These are phyloP conservation scores for Colletotrichum spaethianum DNA, from an alignment of 2,329 filamentous ascomycete species.

Conservation along the genomic window DNA sequence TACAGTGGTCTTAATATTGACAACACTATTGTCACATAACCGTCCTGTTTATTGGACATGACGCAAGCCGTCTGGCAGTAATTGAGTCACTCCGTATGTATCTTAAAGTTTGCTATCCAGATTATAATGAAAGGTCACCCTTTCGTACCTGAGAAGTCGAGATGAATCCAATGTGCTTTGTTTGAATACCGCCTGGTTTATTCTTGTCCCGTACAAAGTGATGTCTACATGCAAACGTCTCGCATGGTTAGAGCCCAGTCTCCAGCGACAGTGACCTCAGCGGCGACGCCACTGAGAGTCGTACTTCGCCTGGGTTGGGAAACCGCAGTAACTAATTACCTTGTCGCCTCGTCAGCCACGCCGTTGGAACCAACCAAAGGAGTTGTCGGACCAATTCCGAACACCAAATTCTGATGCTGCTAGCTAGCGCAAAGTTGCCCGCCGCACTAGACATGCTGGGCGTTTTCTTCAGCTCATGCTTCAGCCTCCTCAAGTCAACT, in stretches of 20 bases:
- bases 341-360: background rate
- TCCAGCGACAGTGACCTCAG: background rate
- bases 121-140: too few relatives aligned
- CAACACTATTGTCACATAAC: too few relatives aligned
- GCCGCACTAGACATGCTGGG: constrained; percentile 37
- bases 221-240: background rate
- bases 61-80: too few relatives aligned
- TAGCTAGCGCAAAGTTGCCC: constrained; percentile 28
- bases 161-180: background rate
- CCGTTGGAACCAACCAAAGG: background rate
- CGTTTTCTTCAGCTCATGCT: background rate
- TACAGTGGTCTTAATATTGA: too few relatives aligned
- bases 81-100: background rate
- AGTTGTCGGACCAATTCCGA: background rate
- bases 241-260: background rate
- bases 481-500: too few relatives aligned
- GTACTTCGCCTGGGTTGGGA: background rate
- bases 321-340: background rate
- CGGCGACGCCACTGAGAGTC: background rate
- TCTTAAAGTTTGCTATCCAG: too few relatives aligned
- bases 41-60: too few relatives aligned
- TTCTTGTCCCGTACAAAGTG: background rate
- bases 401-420: background rate
- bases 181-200: too few relatives aligned
- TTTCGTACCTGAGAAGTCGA: background rate